Conservation (phyloP, 371 early-diverging fungal species). For the Rhizopus arrhizus region DNA sequence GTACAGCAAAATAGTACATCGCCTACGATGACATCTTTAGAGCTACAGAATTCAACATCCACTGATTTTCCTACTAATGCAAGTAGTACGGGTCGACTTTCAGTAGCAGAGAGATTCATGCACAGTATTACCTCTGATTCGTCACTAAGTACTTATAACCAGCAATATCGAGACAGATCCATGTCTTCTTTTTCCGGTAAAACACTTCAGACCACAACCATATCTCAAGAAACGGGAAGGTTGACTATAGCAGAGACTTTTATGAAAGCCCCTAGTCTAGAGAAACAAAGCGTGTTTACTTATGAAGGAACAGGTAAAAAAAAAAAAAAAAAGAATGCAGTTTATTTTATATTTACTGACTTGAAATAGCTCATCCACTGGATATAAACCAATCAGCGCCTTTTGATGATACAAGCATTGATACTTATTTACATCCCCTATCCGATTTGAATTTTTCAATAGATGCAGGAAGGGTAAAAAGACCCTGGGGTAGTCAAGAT, state of each 20-base stretch:
- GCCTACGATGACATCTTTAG: constrained; percentile 4
- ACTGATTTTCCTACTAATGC: constrained; percentile 2
- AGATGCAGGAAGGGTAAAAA: constrained; percentile 9
- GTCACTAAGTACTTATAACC: constrained; percentile 4
- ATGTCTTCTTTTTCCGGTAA: constrained; percentile 16
- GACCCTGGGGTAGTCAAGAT: constrained; percentile 53
- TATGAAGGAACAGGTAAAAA: background rate
- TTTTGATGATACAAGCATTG: constrained; percentile 17
- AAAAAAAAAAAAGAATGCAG: background rate
- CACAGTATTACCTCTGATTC: constrained; percentile 13
- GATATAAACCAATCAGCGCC: background rate
- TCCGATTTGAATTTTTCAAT: background rate
- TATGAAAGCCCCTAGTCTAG: constrained; percentile 20
- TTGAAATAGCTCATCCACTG: constrained; percentile 2
- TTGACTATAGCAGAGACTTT: constrained; percentile 41
- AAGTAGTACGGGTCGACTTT: constrained; percentile 7
- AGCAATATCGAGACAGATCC: constrained; percentile 20
- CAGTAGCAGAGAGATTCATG: constrained; percentile 47
- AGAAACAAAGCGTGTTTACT: background rate
- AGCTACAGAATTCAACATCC: constrained; percentile 2
- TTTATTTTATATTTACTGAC: background rate
- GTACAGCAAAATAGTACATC: background rate
- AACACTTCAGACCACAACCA: constrained; percentile 6
- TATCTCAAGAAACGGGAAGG: constrained; percentile 23
- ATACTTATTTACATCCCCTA: constrained; percentile 1